Percentiles rank a stretch among this genome's conserved stretches.
phyloP scores from a whole-genome alignment of 169 alveolate genomes.

The Plasmodium chabaudi region DNA sequence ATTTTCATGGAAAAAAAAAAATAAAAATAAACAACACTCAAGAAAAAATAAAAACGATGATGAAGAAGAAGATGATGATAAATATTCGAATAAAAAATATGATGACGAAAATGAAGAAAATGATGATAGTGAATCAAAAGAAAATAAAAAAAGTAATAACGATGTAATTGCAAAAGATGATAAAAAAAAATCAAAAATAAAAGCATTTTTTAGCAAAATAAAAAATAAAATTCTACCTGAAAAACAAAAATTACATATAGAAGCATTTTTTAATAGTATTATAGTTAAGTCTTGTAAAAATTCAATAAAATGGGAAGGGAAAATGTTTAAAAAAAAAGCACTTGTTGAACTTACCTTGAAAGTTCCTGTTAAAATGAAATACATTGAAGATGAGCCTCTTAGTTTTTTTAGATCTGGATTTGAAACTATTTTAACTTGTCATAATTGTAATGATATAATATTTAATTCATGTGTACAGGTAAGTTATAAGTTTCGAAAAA shows the following conservation, averaged over 20 bases:
- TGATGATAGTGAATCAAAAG: slow-evolving; percentile 2
- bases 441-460: slow-evolving; percentile 34
- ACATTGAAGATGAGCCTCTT: slow-evolving; percentile 37
- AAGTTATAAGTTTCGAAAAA: neutral
- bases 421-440: slow-evolving; percentile 55
- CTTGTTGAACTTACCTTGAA: slow-evolving; percentile 62
- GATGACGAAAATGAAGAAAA: neutral
- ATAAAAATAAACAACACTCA: neutral
- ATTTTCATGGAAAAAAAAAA: slow-evolving; percentile 25
- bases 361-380: slow-evolving; percentile 69
- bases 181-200: slow-evolving; percentile 6
- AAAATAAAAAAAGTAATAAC: neutral
- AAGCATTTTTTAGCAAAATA: slow-evolving; percentile 3
- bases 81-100: neutral
- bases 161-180: too few relatives aligned
- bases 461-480: slow-evolving; percentile 76
- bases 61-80: neutral
- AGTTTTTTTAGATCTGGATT: slow-evolving; percentile 69
- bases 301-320: slow-evolving; percentile 68
- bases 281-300: slow-evolving; percentile 63
- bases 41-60: neutral
- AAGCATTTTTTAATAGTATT: slow-evolving; percentile 69
- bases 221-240: slow-evolving; percentile 21
- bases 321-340: slow-evolving; percentile 46
- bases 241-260: slow-evolving; percentile 70